These are phyloP conservation scores for Murraya paniculata DNA, from an alignment of 345 rosid species.

Conservation along the genomic window DNA sequence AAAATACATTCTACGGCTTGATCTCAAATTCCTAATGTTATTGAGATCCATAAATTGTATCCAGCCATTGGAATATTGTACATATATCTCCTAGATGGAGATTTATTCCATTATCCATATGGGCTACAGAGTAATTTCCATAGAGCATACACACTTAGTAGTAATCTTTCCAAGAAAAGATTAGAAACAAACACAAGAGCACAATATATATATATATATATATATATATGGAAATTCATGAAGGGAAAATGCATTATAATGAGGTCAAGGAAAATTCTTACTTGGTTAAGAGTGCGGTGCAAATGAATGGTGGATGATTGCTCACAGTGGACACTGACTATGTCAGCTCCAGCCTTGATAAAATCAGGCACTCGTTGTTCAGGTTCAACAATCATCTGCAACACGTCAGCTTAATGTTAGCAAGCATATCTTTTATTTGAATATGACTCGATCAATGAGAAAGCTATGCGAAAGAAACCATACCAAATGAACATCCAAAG, in stretches of 20 bases:
- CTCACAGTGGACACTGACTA: slow-evolving; percentile 96
- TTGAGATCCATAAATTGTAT: not conserved
- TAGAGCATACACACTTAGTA: not conserved
- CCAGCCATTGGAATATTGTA: not conserved
- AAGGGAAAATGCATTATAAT: not conserved
- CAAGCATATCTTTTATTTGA: slow-evolving; percentile 3
- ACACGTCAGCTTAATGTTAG: slow-evolving; percentile 13
- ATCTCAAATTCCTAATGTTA: not conserved
- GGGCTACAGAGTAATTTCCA: not conserved
- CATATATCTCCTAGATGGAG: not conserved
- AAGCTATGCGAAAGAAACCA: slow-evolving; percentile 12
- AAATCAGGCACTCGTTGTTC: slow-evolving; percentile 92
- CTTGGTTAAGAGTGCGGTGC: slow-evolving; percentile 86
- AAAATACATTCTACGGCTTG: not conserved
- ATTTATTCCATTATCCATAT: not conserved
- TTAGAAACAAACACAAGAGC: not conserved
- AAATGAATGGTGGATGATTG: slow-evolving; percentile 92
- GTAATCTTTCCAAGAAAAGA: not conserved
- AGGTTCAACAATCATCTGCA: slow-evolving; percentile 97
- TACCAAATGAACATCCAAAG: slow-evolving; percentile 97
- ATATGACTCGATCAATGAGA: not conserved
- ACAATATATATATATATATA: not conserved
- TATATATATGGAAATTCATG: not conserved
- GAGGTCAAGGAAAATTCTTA: slow-evolving; percentile 22
- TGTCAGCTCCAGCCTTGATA: slow-evolving; percentile 98